phyloP scores from a whole-genome alignment of 2,329 filamentous ascomycete genomes.

The Neospermospora avenae region DNA sequence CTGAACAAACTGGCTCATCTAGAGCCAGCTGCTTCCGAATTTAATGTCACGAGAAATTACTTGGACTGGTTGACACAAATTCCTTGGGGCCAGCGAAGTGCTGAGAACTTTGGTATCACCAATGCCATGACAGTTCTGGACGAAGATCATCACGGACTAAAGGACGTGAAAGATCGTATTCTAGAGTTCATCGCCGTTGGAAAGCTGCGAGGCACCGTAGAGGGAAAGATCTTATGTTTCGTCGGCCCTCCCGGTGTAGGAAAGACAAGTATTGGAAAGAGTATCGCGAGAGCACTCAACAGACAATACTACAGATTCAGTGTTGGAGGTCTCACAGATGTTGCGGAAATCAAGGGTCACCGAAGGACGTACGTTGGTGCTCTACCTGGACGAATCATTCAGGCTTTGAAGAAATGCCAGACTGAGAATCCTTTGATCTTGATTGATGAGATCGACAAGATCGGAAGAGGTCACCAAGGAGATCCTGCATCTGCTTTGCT shows the following conservation, averaged over 20 bases:
- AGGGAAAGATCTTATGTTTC: constrained; percentile 97
- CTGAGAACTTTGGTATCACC: constrained; percentile 94
- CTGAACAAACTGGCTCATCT: constrained; percentile 95
- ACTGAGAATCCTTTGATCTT: constrained; percentile 96
- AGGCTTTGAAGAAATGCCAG: constrained; percentile 97
- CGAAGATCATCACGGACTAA: constrained; percentile 93
- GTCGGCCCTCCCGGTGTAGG: constrained; percentile 96
- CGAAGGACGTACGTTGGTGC: constrained; percentile 95
- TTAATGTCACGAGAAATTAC: constrained; percentile 98
- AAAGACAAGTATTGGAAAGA: constrained; percentile 98
- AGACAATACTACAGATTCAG: constrained; percentile 98
- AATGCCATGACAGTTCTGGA: constrained; percentile 89
- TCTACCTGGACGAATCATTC: constrained; percentile 92
- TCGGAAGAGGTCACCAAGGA: constrained; percentile 92
- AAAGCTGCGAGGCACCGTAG: constrained; percentile 92
- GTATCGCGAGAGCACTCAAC: constrained; percentile 90
- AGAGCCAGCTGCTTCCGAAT: constrained; percentile 93
- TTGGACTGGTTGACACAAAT: constrained; percentile 98
- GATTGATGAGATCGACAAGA: constrained; percentile 98
- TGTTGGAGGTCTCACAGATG: constrained; percentile 93
- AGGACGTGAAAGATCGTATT: constrained; percentile 98
- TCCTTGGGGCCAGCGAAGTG: constrained; percentile 91
- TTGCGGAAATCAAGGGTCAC: constrained; percentile 98
- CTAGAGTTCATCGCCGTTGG: constrained; percentile 97
- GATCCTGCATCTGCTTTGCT: constrained; percentile 93